These are phyloP conservation scores for Phaeosphaeriaceae sp. DNA, from an alignment of 2,329 filamentous ascomycete species.

Conservation along the genomic window DNA sequence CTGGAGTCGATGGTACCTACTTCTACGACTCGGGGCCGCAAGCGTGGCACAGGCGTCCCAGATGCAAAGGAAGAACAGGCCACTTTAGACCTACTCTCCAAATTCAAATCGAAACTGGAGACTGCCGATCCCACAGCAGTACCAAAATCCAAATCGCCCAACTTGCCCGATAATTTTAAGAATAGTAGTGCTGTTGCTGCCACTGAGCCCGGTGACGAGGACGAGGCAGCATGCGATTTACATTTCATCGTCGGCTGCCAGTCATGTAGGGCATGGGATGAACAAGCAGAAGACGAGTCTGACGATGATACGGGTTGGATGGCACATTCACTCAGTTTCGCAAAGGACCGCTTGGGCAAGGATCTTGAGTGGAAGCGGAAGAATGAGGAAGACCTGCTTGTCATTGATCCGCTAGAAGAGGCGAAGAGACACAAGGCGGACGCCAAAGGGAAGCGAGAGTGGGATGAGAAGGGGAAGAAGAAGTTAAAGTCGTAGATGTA, in stretches of 20 bases:
- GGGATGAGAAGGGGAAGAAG: conserved; percentile 35
- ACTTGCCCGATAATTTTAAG: conserved; percentile 26
- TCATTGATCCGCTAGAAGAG: conserved; percentile 90
- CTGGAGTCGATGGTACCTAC: conserved; percentile 77
- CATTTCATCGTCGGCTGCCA: conserved; percentile 97
- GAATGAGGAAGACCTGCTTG: conserved; percentile 87
- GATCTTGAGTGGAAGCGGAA: conserved; percentile 88
- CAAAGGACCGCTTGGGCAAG: conserved; percentile 88
- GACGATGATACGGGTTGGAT: conserved; percentile 75
- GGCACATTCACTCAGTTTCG: conserved; percentile 83
- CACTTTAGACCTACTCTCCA: conserved; percentile 74
- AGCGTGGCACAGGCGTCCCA: conserved; percentile 67
- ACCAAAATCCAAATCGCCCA: conserved; percentile 37
- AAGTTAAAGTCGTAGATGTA: conserved; percentile 20
- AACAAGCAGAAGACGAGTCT: conserved; percentile 68
- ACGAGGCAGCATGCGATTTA: conserved; percentile 76
- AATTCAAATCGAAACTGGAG: conserved; percentile 79
- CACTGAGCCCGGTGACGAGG: conserved; percentile 29
- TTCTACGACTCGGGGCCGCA: conserved; percentile 73
- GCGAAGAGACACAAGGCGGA: conserved; percentile 72
- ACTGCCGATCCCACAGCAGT: conserved; percentile 45
- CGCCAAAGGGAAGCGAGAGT: conserved; percentile 54
- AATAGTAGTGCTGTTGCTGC: conserved; percentile 8
- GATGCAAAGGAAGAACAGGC: conserved; percentile 55
- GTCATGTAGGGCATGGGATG: conserved; percentile 87